Conservation (phyloP, 1,139 yeast genomes). For the Saccharomyces hybrid region DNA sequence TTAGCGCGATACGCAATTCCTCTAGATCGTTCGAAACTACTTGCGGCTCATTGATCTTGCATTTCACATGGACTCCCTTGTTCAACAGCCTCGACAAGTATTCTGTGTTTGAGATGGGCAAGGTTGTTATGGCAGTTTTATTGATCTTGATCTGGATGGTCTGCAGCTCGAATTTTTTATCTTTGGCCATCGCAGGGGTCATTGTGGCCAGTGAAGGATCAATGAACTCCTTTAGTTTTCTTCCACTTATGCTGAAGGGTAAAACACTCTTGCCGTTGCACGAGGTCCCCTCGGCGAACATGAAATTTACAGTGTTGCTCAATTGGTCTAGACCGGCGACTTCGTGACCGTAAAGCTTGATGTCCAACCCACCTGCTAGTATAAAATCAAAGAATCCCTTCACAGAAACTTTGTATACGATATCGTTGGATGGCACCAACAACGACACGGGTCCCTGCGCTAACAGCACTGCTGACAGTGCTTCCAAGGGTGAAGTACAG, state of each 20-base stretch:
- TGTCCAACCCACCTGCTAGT: constrained; percentile 19
- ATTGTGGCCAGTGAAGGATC: constrained; percentile 6
- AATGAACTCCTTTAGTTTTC: constrained; percentile 18
- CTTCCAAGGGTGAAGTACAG: constrained; percentile 50
- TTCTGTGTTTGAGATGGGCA: constrained; percentile 11
- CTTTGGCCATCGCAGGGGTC: constrained; percentile 6
- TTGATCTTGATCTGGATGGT: constrained; percentile 39
- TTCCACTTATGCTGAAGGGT: constrained; percentile 36
- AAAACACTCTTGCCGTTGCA: constrained; percentile 56
- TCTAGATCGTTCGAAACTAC: constrained; percentile 19
- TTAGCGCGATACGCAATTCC: constrained; percentile 30
- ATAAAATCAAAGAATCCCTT: constrained; percentile 36
- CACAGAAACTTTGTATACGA: constrained; percentile 33
- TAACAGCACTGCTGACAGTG: constrained; percentile 33
- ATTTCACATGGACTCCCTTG: constrained; percentile 19
- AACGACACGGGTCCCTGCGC: constrained; percentile 35
- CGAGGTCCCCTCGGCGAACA: constrained; percentile 62
- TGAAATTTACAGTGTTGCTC: constrained; percentile 36
- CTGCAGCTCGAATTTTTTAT: constrained; percentile 30
- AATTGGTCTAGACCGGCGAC: constrained; percentile 12
- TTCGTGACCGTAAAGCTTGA: constrained; percentile 13
- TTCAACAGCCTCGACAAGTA: constrained; percentile 18
- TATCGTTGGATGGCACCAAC: constrained; percentile 41
- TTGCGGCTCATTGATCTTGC: constrained; percentile 25
- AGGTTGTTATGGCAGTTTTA: constrained; percentile 34